phyloP scores from a whole-genome alignment of 371 early-diverging fungal genomes.

The Mortierella sp. region DNA sequence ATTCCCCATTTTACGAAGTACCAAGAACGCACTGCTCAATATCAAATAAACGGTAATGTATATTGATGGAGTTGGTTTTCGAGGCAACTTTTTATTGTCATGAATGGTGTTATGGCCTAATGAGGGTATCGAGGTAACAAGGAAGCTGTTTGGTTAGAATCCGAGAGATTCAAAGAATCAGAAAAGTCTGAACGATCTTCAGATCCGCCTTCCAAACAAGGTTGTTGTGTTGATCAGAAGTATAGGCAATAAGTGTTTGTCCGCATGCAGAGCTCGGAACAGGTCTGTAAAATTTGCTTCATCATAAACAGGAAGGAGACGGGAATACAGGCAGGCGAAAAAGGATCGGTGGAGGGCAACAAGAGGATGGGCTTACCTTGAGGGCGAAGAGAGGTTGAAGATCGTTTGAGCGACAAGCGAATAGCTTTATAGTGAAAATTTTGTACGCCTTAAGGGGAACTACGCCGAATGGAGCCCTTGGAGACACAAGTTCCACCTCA shows the following conservation, averaged over 20 bases:
- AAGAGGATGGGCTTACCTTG: slow-evolving; percentile 22
- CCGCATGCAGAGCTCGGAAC: slow-evolving; percentile 43
- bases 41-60: too few relatives aligned
- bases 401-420: neutral
- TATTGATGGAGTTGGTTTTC: too few relatives aligned
- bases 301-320: slow-evolving; percentile 15
- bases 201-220: neutral
- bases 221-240: slow-evolving; percentile 22
- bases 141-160: too few relatives aligned
- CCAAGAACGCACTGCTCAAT: neutral
- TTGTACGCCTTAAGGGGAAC: neutral
- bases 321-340: neutral
- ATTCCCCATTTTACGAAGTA: too few relatives aligned
- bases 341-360: neutral
- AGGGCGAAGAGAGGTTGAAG: slow-evolving; percentile 10
- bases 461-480: too few relatives aligned
- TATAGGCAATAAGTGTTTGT: slow-evolving; percentile 46
- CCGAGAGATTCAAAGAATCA: too few relatives aligned
- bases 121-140: too few relatives aligned
- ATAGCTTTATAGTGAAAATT: slow-evolving; percentile 1
- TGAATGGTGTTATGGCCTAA: too few relatives aligned
- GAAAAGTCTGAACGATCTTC: too few relatives aligned
- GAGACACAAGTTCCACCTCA: too few relatives aligned
- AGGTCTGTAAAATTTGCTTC: slow-evolving; percentile 54
- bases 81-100: too few relatives aligned